These are phyloP conservation scores for Vitis hybrid DNA, from an alignment of 177 flowering plant species.

Conservation along the genomic window DNA sequence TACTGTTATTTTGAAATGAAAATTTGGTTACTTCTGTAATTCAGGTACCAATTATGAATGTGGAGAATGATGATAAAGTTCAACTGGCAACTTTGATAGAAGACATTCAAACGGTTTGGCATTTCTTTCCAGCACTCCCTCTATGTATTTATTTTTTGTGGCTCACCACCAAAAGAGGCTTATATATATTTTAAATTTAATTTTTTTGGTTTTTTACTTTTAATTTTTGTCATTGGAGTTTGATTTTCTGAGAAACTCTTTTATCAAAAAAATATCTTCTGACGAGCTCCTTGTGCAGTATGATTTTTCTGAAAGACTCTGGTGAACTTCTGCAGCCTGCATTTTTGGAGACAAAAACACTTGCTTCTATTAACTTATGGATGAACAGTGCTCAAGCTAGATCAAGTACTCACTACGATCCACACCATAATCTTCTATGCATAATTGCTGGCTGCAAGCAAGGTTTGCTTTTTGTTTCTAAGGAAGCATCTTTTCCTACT, in stretches of 20 bases:
- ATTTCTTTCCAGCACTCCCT: neutral
- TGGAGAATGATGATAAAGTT: conserved; percentile 57
- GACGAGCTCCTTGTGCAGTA: no score
- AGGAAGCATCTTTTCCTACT: neutral
- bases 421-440: conserved; percentile 87
- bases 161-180: neutral
- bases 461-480: conserved; percentile 42
- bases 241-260: no score
- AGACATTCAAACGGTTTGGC: conserved; percentile 65
- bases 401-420: conserved; percentile 97
- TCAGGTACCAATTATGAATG: conserved; percentile 76
- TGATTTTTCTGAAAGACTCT: neutral
- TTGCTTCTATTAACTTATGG: conserved; percentile 87
- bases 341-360: conserved; percentile 47
- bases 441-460: conserved; percentile 82
- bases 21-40: neutral
- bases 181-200: neutral
- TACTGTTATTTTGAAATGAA: neutral
- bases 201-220: no score
- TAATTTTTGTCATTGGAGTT: no score
- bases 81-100: conserved; percentile 58
- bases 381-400: conserved; percentile 77
- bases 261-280: no score
- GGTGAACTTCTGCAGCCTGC: conserved; percentile 58
- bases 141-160: conserved; percentile 2